These are phyloP conservation scores for Alternaria metachromatica DNA, from an alignment of 2,329 filamentous ascomycete species.

Conservation along the genomic window DNA sequence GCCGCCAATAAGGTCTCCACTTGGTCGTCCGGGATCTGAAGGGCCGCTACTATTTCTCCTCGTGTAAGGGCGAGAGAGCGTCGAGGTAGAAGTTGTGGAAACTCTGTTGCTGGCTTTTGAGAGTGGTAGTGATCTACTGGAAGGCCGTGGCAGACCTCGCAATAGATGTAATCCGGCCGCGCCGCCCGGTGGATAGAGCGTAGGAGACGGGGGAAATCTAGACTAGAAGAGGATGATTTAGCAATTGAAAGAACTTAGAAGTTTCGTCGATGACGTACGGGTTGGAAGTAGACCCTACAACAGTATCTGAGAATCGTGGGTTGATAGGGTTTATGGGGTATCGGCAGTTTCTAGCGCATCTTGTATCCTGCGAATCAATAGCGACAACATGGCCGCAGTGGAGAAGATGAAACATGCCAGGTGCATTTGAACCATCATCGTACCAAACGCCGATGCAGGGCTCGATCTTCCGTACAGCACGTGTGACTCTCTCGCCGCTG, in stretches of 20 bases:
- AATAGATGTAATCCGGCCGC: too few relatives aligned
- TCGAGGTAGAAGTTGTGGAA: too few relatives aligned
- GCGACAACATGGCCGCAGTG: constrained; percentile 27
- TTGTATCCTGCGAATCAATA: constrained; percentile 9
- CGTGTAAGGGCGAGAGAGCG: constrained; percentile 18
- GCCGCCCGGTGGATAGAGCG: too few relatives aligned
- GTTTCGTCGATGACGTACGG: neutral
- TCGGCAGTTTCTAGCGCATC: constrained; percentile 23
- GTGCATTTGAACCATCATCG: neutral
- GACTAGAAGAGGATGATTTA: neutral
- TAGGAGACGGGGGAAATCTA: too few relatives aligned
- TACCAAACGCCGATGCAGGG: constrained; percentile 3
- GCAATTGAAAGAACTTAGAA: neutral
- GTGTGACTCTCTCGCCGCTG: neutral
- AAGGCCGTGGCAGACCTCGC: constrained; percentile 22
- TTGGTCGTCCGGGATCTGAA: neutral
- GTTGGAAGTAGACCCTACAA: neutral
- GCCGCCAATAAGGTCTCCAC: neutral
- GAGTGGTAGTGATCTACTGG: constrained; percentile 8
- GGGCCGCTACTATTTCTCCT: constrained; percentile 3
- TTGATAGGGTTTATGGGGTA: neutral
- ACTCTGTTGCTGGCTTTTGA: too few relatives aligned
- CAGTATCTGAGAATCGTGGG: neutral
- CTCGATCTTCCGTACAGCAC: neutral
- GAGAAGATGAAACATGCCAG: constrained; percentile 19